Base-by-base conservation (phyloP, 1,284 basidiomycete genomes). In the Hemileia vastatrix region DNA sequence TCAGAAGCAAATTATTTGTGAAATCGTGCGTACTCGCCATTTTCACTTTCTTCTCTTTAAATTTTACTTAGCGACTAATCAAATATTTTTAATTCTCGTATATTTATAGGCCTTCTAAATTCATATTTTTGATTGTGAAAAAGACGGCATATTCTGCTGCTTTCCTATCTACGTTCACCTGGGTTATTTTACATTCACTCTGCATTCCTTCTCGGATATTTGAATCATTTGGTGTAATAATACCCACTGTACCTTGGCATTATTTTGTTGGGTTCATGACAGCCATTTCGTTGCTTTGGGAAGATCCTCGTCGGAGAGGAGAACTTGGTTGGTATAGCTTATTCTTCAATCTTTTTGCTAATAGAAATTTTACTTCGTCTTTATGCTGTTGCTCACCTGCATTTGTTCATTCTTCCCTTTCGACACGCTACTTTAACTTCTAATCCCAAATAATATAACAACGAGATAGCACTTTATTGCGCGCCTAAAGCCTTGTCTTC, bases 1-100 rank as follows among this genome's bases (percentile, higher is more conserved):
- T 63, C 27, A 55, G 61, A 45, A 63, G 54, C 13, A 63, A 63
- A 57, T 13, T 63, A 8, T 55, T 63, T 18, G 57, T 63, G 24
- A 63, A 63, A 57, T 56, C 61, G 61, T 63, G 23, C 15, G 61
- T 57, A 4, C 23, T 23, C 31, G n/a, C n/a, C 21, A 4, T 31
- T 21, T 19, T 54, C n/a, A 32, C 32, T 32, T 32, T 18, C 23
- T 18, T 54, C 24, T 6, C 6, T 3, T 21, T 3, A 50, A 5
- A 3, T n/a, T 51, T n/a, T 51, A n/a, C 27, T 24, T 4, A 21
- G n/a, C 24, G 2, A 21, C 21, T 18, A 24, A n/a, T n/a, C 48
- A 50, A 18, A 5, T 40, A 6, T 51, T 44, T 13, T 36, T 23
- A 31, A 40, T 2, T 9, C n/a, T 15, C 11, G 15, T 24, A n/a